Evolutionary conservation across 345 rosid species (phyloP), one percentile per base, ranked within the genome.

Genomic region (Noccaea bulbosa): DNA sequence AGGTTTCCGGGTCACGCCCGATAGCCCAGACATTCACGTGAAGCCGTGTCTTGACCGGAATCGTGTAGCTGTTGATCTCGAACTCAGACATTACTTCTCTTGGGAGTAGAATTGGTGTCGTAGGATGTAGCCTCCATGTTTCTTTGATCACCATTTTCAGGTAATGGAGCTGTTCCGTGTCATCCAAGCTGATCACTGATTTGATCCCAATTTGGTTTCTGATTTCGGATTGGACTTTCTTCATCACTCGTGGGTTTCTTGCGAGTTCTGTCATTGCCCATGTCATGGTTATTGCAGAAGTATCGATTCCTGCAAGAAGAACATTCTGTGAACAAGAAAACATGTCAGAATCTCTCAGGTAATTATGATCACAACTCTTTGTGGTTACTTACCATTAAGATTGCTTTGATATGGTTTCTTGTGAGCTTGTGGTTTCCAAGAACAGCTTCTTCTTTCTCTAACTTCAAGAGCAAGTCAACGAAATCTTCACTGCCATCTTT

Each of bases 241-340:
- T 80, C 84, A 85, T 77, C 43, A 56, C 68, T 39, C 69, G 66
- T 14, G 83, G 80, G 59, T 84, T 81, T 41, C 71, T 79, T 3
- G 24, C 61, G 0, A 83, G 78, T 46, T 81, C 83, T 1, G 87
- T 57, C 84, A 81, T 78, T 9, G 88, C 71, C 88, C 88, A 84
- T 9, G 58, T 62, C 62, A 76, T 53, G 1, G 65, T 54, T 24
- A 73, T 38, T 14, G 71, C 71, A 47, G 59, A 35, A 35, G 77
- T 73, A 48, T 73, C 68, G 32, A 62, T 62, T 11, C 67, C 67
- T 0, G 43, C 67, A 0, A 62, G 40, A 46, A 62, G 67, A 62
- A 62, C 65, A 8, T 60, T 41, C 65, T 60, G 65, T 41, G 7
- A 17, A 60, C 37, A 60, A 59, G 8, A 22, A 24, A 41, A 24